Percentiles rank a stretch among this genome's conserved stretches.
phyloP scores from a whole-genome alignment of 1,139 yeast genomes.

The Debaryomyces fabryi region DNA sequence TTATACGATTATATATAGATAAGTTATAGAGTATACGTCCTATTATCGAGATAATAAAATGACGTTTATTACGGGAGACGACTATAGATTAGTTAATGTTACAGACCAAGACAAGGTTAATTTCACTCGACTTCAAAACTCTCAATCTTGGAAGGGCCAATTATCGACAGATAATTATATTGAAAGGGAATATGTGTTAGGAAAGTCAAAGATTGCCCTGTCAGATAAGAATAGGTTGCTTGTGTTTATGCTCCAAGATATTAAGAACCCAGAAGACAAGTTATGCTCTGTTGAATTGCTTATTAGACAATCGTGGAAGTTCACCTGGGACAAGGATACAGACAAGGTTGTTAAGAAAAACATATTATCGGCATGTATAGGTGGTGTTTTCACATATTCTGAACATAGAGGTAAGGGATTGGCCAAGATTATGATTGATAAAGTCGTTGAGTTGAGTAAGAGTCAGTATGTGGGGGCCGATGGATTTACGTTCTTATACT shows the following conservation, averaged over 20 bases:
- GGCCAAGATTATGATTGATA: slow-evolving; percentile 62
- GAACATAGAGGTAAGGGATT: slow-evolving; percentile 65
- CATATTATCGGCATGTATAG: slow-evolving; percentile 56
- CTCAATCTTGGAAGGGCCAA: slow-evolving; percentile 55
- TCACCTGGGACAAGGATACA: slow-evolving; percentile 18
- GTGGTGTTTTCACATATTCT: slow-evolving; percentile 65
- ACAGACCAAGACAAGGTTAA: slow-evolving; percentile 46
- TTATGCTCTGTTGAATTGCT: slow-evolving; percentile 44
- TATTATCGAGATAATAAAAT: neutral
- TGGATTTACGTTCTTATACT: slow-evolving; percentile 58
- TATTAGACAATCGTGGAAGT: slow-evolving; percentile 34
- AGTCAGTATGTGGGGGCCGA: slow-evolving; percentile 31
- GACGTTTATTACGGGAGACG: slow-evolving; percentile 5
- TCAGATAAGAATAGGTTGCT: slow-evolving; percentile 24
- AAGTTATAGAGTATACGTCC: neutral
- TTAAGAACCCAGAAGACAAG: slow-evolving; percentile 21
- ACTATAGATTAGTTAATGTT: slow-evolving; percentile 19
- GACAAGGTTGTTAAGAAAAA: slow-evolving; percentile 22
- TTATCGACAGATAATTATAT: slow-evolving; percentile 52
- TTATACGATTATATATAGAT: neutral
- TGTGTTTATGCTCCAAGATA: slow-evolving; percentile 35
- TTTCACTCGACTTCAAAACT: slow-evolving; percentile 52
- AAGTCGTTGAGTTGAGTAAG: slow-evolving; percentile 34
- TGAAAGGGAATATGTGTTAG: slow-evolving; percentile 50
- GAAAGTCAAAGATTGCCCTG: slow-evolving; percentile 35